Evolutionary conservation across 2,329 filamentous ascomycete genomes (phyloP), one percentile per base, ranked within the genome.

Genomic region (Cytospora chrysosperma): DNA sequence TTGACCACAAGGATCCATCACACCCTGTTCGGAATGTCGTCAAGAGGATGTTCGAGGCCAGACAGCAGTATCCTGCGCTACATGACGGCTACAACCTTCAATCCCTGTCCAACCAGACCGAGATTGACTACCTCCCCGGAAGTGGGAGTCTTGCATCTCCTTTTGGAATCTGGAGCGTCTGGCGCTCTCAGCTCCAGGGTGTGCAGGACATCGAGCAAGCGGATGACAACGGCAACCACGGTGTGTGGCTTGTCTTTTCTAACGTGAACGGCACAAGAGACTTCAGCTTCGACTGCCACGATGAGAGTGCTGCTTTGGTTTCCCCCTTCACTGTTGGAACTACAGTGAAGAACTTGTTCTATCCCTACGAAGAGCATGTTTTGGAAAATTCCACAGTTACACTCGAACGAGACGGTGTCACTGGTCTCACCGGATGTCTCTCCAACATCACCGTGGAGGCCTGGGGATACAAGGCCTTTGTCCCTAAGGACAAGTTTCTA

Each of bases 311-410:
- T 4, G 83, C 82, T 2, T 77, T 88, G 43, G 75, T 88, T 43
- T 75, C 86, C 12, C 84, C 86, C 0, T 89, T 85, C 63, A 75
- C 75, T 5, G 81, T 73, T 2, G 81, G 79, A 15, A 82, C 79
- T 1, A 83, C 78, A 1, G 85, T 89, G 65, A 85, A 83, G 70
- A 88, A 88, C 68, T 70, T 89, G 15, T 87, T 89, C 71, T 84
- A 83, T 69, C 85, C 86, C 0, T 86, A 84, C 68, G 84, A 86
- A 27, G 80, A 85, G 67, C 75, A 82, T 62, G 79, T 74, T 0
- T 73, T 89, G n/a, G 76, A 77, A 53, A 71, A 73, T 1, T 81
- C 83, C 1, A 71, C 76, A 1, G 72, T 75, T 9, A 75, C 74
- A 37, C 75, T 85, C 51, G 77, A 77, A 12, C 75, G 84, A 50